These are phyloP conservation scores for Phialophora expanda DNA, from an alignment of 2,329 filamentous ascomycete genomes.

Conservation along the genomic window DNA sequence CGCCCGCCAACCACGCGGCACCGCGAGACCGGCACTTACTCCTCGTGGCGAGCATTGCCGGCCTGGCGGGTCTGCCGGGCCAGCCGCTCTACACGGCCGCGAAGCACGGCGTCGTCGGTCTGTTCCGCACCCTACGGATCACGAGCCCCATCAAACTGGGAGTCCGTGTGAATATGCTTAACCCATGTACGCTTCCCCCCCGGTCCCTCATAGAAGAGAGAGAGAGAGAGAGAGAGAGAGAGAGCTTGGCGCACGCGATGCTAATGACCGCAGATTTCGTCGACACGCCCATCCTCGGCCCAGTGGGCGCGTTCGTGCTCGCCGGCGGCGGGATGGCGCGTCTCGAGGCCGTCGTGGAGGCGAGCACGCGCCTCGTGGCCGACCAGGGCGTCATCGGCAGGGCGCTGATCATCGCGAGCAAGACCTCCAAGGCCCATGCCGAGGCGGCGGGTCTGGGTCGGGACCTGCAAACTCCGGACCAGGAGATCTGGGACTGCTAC, in stretches of 20 bases:
- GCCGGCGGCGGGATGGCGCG: conserved; percentile 62
- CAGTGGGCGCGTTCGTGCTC: conserved; percentile 57
- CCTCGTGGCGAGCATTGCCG: conserved; percentile 67
- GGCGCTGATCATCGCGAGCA: conserved; percentile 63
- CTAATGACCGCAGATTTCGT: conserved; percentile 56
- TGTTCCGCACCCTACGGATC: conserved; percentile 65
- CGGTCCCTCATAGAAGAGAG: not conserved
- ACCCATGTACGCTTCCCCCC: conserved; percentile 53
- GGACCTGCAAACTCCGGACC: conserved; percentile 29
- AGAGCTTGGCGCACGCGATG: not conserved
- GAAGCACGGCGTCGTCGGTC: conserved; percentile 70
- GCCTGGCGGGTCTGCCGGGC: conserved; percentile 50
- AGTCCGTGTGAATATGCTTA: conserved; percentile 68
- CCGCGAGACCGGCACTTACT: conserved; percentile 65
- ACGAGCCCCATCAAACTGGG: conserved; percentile 55
- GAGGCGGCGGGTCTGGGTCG: conserved; percentile 27
- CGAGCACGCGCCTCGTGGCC: conserved; percentile 65
- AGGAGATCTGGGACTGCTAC: conserved; percentile 64
- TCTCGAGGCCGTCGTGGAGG: conserved; percentile 66
- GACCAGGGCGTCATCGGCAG: conserved; percentile 64
- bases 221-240: not conserved
- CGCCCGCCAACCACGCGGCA: conserved; percentile 7
- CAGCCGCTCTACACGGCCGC: conserved; percentile 63
- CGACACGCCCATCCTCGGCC: conserved; percentile 64
- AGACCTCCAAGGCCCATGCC: conserved; percentile 51